Base-by-base conservation (phyloP, 306 rosid genomes). In the Dicorynia guianensis region DNA sequence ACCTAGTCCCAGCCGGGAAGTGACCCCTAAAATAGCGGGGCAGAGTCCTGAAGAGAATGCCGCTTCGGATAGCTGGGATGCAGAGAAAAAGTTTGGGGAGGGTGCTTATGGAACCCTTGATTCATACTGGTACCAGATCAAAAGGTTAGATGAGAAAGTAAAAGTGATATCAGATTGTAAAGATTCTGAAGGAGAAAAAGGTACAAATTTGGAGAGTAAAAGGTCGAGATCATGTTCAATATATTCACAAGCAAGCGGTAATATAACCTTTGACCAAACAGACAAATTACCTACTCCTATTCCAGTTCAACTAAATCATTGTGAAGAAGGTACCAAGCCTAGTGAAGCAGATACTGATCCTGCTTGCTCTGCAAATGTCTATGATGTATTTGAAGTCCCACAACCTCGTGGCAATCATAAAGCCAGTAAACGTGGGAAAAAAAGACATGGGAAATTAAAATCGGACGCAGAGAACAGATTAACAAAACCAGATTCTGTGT, bases 311-410 rank as follows among this genome's bases (percentile, higher is more conserved):
- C 77, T 74, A 7, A 62, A 81, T 44, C 79, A 25, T 5, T 38
- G 62, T 30, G 77, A 42, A 61, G 77, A 42, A 61, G 19, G 40
- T 80, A 17, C 66, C 40, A 66, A 8, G 1, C 73, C 74, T 69
- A 54, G 68, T 48, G 84, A 76, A 60, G 64, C 39, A 38, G 57
- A 15, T 55, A 49, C 8, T 35, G 54, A 66, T 78, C 59, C 83
- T 81, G 59, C 83, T 46, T 8, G 75, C 69, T 69, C 70, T n/a
- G 82, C 76, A 25, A 83, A 76, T 43, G 69, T 92, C 40, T 86
- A 85, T 66, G 97, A 93, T 82, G 83, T 93, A 49, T 91, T 78
- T 49, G 93, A 93, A 85, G 95, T 91, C 54, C 91, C 87, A 46
- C 75, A 83, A 78, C 58, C 46, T 17, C 43, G 74, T 25, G 81